phyloP scores from a whole-genome alignment of 1,139 yeast genomes.

The Lodderomyces orthopsilosis region DNA sequence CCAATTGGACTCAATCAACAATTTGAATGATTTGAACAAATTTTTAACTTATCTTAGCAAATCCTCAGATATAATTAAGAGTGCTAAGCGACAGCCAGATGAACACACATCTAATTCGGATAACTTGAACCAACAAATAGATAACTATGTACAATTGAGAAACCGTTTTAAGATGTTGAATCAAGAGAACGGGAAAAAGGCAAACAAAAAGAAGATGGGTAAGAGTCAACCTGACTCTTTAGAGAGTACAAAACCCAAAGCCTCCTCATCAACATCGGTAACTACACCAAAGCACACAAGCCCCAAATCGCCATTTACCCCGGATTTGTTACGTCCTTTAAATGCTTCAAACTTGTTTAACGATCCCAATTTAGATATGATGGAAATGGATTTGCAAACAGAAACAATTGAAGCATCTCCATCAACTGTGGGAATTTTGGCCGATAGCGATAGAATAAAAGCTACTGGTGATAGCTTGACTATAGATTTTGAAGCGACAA shows the following conservation, averaged over 20 bases:
- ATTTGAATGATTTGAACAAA: slow-evolving; percentile 42
- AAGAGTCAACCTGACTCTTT: not conserved
- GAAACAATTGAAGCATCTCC: slow-evolving; percentile 15
- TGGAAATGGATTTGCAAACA: slow-evolving; percentile 15
- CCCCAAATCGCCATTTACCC: slow-evolving; percentile 13
- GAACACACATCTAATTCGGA: slow-evolving; percentile 14
- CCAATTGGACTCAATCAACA: slow-evolving; percentile 41
- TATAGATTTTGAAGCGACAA: not conserved
- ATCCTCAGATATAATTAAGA: slow-evolving; percentile 38
- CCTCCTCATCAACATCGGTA: slow-evolving; percentile 6
- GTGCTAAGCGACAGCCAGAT: slow-evolving; percentile 28
- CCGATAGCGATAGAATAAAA: not conserved
- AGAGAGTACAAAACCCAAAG: not conserved
- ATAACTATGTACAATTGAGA: slow-evolving; percentile 31
- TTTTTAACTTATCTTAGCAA: slow-evolving; percentile 41
- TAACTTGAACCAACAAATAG: slow-evolving; percentile 34
- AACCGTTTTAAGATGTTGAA: slow-evolving; percentile 23
- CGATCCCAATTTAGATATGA: slow-evolving; percentile 10
- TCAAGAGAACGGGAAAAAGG: slow-evolving; percentile 16
- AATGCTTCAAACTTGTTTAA: slow-evolving; percentile 20
- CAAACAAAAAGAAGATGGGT: slow-evolving; percentile 2
- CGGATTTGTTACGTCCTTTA: slow-evolving; percentile 25
- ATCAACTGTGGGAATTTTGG: not conserved
- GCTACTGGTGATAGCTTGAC: slow-evolving; percentile 9
- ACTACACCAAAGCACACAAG: not conserved